Evolutionary conservation across 352 stramenopile genomes (phyloP), one percentile per base, ranked within the genome.

Genomic region (Pythium plurisporium): DNA sequence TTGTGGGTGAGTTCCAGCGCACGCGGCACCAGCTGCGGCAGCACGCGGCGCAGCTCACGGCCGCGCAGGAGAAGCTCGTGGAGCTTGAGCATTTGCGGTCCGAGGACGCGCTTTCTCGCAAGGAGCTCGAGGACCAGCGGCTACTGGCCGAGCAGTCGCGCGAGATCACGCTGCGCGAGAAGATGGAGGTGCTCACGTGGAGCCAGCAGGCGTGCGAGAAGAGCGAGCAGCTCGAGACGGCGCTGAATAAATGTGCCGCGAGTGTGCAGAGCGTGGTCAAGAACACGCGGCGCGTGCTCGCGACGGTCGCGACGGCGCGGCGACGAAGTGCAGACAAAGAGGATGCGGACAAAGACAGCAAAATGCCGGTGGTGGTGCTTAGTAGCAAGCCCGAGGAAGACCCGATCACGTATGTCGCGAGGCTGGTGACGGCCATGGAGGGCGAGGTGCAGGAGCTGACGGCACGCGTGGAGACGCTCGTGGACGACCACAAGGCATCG

Each of bases 161-260:
- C 8, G 80, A 88, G n/a, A 86, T 90, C 25, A 56, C 67, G n/a
- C 62, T 37, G 5, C 64, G 79, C 14, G 80, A 90, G 52, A 88
- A 88, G 54, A 58, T 65, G 14, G 76, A 88, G 29, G 56, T 88
- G 11, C 56, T 90, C 20, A 65, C 77, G 42, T 88, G 80, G 80
- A 82, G 76, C 38, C 72, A 86, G 41, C 57, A 83, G 30, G 70
- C 70, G 14, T 86, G 76, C 42, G 68, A 72, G 44, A 79, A 80
- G 60, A 80, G 56, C 41, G 77, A 87, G 36, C 47, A 26, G 25
- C 49, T 85, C 22, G 66, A 79, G 26, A 29, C 40, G 17, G 68
- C 85, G 41, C 26, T 86, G 11, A 51, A 48, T 9, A 64, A 64
- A 19, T 82, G 70, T 29, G 61, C 62, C 1, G 37, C 56, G 0